Conservation (phyloP, 371 early-diverging fungal genomes). For the Amoeboaphelidium protococcarum region DNA sequence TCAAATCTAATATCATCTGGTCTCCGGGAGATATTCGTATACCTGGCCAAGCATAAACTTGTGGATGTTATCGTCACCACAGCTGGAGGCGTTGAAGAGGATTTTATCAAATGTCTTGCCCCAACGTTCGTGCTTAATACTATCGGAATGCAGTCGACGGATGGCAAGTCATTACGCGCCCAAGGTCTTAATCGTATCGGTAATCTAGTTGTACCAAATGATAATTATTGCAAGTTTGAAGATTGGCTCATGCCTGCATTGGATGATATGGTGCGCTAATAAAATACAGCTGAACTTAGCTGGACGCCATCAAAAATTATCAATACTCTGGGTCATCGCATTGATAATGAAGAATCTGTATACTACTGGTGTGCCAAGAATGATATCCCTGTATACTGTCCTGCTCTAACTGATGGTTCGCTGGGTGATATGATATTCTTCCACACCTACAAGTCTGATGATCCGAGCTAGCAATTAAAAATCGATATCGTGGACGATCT, state of each 20-base stretch:
- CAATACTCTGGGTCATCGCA: conserved; percentile 77
- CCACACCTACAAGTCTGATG: conserved; percentile 74
- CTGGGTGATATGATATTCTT: conserved; percentile 98
- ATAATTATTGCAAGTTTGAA: conserved; percentile 96
- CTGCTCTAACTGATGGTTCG: conserved; percentile 95
- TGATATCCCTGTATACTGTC: conserved; percentile 93
- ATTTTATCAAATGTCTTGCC: conserved; percentile 92
- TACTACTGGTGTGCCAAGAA: conserved; percentile 85
- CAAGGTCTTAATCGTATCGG: conserved; percentile 95
- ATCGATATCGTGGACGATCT: conserved; percentile 93
- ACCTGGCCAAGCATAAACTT: conserved; percentile 53
- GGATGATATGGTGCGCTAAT: conserved; percentile 48
- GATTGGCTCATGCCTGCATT: conserved; percentile 88
- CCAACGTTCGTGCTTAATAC: conserved; percentile 56
- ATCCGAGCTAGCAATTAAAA: conserved; percentile 78
- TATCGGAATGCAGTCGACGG: conserved; percentile 38
- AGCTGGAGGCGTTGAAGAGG: conserved; percentile 98
- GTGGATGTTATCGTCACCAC: conserved; percentile 84
- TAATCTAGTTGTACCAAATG: conserved; percentile 94
- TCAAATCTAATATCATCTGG: conserved; percentile 96
- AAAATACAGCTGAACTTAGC: neutral
- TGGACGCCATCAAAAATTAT: conserved; percentile 93
- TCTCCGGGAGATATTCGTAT: conserved; percentile 76
- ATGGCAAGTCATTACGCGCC: conserved; percentile 58
- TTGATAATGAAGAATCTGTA: conserved; percentile 73